Conservation (phyloP, 2,329 filamentous ascomycete genomes). For the Xylariales sp. region DNA sequence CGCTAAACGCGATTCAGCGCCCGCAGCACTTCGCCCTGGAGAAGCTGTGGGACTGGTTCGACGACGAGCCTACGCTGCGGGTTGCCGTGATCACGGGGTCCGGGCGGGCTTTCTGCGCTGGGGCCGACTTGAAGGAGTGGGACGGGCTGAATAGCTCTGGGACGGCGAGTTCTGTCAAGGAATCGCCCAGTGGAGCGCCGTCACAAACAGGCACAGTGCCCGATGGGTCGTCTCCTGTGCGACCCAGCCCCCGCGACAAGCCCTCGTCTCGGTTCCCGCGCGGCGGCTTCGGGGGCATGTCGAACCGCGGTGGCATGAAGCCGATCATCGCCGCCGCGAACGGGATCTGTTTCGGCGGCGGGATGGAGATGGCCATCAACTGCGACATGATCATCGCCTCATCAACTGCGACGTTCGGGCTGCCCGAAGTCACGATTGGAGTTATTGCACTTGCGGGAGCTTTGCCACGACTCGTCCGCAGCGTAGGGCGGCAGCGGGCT, state of each 20-base stretch:
- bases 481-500: constrained; percentile 64
- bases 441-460: constrained; percentile 69
- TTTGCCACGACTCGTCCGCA: constrained; percentile 60
- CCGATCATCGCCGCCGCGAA: constrained; percentile 74
- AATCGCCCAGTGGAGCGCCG: neutral
- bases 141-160: constrained; percentile 34
- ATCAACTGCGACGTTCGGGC: constrained; percentile 53
- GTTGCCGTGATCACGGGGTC: constrained; percentile 60
- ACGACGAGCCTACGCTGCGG: constrained; percentile 54
- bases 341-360: constrained; percentile 69
- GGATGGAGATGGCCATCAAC: constrained; percentile 72
- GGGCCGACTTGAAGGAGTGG: constrained; percentile 66
- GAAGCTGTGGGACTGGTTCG: constrained; percentile 54
- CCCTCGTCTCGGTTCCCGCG: constrained; percentile 28
- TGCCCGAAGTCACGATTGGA: constrained; percentile 68
- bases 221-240: neutral
- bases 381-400: constrained; percentile 66
- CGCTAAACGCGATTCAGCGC: constrained; percentile 53
- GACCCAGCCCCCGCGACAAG: constrained; percentile 8
- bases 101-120: constrained; percentile 63
- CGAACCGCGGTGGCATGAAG: constrained; percentile 64
- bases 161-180: neutral
- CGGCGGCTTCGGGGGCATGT: constrained; percentile 61
- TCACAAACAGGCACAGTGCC: constrained; percentile 5
- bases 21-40: constrained; percentile 45